phyloP scores from a whole-genome alignment of 2,329 filamentous ascomycete genomes.

The Grosmannia huntii region DNA sequence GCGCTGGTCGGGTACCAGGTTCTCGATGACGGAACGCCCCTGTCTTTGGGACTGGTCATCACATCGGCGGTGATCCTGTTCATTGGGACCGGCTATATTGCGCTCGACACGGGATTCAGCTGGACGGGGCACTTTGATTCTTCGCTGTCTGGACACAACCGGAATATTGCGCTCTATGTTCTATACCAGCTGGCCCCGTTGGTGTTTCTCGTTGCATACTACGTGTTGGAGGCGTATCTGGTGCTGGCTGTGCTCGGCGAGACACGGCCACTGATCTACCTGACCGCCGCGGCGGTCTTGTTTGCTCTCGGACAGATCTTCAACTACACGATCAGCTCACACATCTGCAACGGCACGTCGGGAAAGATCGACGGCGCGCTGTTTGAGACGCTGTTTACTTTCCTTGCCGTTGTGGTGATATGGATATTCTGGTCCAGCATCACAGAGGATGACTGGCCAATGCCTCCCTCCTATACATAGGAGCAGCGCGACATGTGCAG shows the following conservation, averaged over 20 bases:
- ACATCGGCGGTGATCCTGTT: slow-evolving; percentile 61
- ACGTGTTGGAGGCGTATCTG: slow-evolving; percentile 68
- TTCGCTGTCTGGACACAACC: slow-evolving; percentile 46
- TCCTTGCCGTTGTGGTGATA: slow-evolving; percentile 67
- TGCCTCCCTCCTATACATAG: slow-evolving; percentile 26
- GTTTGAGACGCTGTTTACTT: slow-evolving; percentile 87
- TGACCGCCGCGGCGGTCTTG: slow-evolving; percentile 58
- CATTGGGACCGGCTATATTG: slow-evolving; percentile 88
- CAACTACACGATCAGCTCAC: slow-evolving; percentile 83
- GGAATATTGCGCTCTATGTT: slow-evolving; percentile 79
- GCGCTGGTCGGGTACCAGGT: slow-evolving; percentile 87
- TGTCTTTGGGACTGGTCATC: slow-evolving; percentile 66
- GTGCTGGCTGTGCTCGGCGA: slow-evolving; percentile 82
- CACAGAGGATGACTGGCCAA: slow-evolving; percentile 95
- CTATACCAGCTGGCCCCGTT: slow-evolving; percentile 85
- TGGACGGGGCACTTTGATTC: slow-evolving; percentile 71
- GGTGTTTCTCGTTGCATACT: slow-evolving; percentile 79
- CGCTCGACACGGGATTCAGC: slow-evolving; percentile 77
- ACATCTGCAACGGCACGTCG: slow-evolving; percentile 72
- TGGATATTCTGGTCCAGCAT: slow-evolving; percentile 99
- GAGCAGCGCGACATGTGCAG: background rate
- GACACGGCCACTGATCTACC: slow-evolving; percentile 82
- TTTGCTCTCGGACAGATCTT: slow-evolving; percentile 93
- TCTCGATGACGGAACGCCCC: slow-evolving; percentile 79
- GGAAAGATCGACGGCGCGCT: slow-evolving; percentile 87